These are phyloP conservation scores for Fusarium sp. DNA, from an alignment of 2,329 filamentous ascomycete genomes.

Conservation along the genomic window DNA sequence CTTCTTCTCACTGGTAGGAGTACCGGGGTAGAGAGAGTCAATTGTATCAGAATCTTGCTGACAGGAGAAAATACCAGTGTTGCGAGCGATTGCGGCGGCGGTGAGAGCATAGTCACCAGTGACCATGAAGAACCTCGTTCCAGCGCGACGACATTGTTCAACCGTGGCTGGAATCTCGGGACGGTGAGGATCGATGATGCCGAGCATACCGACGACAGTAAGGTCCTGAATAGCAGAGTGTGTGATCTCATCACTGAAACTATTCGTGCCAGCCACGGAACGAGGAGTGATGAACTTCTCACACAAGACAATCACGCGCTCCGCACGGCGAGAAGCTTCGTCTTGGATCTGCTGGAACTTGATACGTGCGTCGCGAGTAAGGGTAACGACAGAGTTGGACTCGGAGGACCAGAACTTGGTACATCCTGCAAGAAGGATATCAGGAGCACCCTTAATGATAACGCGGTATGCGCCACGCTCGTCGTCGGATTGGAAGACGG, in stretches of 20 bases:
- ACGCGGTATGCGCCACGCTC: constrained; percentile 51
- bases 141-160: constrained; percentile 56
- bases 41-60: constrained; percentile 57
- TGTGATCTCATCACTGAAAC: constrained; percentile 62
- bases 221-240: constrained; percentile 54
- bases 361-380: constrained; percentile 49
- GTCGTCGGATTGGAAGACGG: constrained; percentile 47
- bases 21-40: constrained; percentile 28
- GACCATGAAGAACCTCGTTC: constrained; percentile 61
- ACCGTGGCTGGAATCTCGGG: constrained; percentile 57
- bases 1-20: constrained; percentile 16
- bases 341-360: constrained; percentile 54
- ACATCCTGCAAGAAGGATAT: constrained; percentile 57
- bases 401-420: constrained; percentile 51
- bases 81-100: constrained; percentile 72
- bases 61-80: constrained; percentile 71
- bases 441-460: constrained; percentile 65
- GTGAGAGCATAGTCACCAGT: constrained; percentile 64
- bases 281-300: constrained; percentile 50
- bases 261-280: constrained; percentile 53
- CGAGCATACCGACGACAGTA: constrained; percentile 63
- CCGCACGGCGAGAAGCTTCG: constrained; percentile 54
- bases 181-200: constrained; percentile 60
- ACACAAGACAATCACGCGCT: constrained; percentile 57
- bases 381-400: constrained; percentile 47